Percentiles rank a stretch among this genome's conserved stretches.
Evolutionary conservation across 345 rosid genomes (phyloP).

Genomic region (Populus pruinosa): DNA sequence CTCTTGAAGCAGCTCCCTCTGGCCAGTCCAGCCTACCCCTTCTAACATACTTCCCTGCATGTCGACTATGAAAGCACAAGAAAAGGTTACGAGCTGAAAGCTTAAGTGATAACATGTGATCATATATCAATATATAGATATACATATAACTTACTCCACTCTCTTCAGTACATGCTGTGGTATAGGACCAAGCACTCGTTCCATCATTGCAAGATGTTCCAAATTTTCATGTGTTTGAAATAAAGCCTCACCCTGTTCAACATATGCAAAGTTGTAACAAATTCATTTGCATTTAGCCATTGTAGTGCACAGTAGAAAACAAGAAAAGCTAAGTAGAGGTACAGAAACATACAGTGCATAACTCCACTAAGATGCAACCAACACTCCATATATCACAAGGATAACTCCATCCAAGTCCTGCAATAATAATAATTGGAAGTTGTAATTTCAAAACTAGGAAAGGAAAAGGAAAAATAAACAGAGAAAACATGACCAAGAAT

Average conservation of each 20-base stretch:
- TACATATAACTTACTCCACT: slow-evolving; percentile 51
- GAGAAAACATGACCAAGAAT: not conserved
- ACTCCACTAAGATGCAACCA: slow-evolving; percentile 77
- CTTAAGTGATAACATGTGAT: not conserved
- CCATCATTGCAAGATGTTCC: slow-evolving; percentile 97
- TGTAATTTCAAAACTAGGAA: not conserved
- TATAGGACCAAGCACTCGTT: slow-evolving; percentile 70
- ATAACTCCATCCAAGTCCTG: slow-evolving; percentile 88
- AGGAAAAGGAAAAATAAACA: too few species aligned
- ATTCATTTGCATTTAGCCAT: not conserved
- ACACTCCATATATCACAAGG: slow-evolving; percentile 94
- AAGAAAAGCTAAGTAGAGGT: not conserved
- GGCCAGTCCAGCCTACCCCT: slow-evolving; percentile 91
- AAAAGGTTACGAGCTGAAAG: not conserved
- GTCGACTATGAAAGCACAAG: slow-evolving; percentile 41
- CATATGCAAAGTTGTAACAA: not conserved
- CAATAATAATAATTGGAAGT: not conserved
- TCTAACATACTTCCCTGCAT: slow-evolving; percentile 72
- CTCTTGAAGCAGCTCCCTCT: slow-evolving; percentile 78
- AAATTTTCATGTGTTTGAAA: slow-evolving; percentile 89
- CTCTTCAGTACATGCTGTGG: slow-evolving; percentile 70
- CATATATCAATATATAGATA: too few species aligned
- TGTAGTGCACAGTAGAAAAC: too few species aligned
- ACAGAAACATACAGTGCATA: slow-evolving; percentile 65
- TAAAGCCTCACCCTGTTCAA: slow-evolving; percentile 75